Evolutionary conservation across 1,139 yeast genomes (phyloP).

Genomic region (Pichia sp.): DNA sequence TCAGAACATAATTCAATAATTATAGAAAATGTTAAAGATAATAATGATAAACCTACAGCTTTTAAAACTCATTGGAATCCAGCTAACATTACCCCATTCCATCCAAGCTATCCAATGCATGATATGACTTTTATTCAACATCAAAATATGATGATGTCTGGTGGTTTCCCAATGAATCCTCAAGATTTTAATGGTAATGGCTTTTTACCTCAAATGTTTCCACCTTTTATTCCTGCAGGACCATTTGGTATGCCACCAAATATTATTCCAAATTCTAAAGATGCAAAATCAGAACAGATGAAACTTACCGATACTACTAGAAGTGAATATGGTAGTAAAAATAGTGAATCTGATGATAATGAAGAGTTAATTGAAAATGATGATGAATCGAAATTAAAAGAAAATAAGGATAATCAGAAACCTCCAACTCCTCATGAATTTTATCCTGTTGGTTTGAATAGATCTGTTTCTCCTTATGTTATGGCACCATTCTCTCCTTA

Average conservation of each 20-base stretch:
- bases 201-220: conserved; percentile 20
- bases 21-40: conserved; percentile 5
- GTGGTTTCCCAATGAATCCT: conserved; percentile 21
- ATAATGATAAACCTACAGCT: conserved; percentile 1
- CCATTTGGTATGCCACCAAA: conserved; percentile 2
- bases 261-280: not conserved
- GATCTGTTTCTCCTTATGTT: conserved; percentile 35
- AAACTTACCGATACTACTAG: conserved; percentile 12
- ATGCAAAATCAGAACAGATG: conserved; percentile 7
- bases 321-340: conserved; percentile 12
- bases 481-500: conserved; percentile 32
- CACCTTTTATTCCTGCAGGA: conserved; percentile 9
- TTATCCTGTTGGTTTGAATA: conserved; percentile 21
- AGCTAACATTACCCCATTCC: conserved; percentile 53
- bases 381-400: not conserved
- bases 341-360: not conserved
- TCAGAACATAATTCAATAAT: conserved; percentile 31
- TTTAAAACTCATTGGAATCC: conserved; percentile 57
- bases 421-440: conserved; percentile 4
- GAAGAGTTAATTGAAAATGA: not conserved
- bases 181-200: conserved; percentile 10
- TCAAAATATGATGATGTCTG: conserved; percentile 21
- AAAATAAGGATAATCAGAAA: not conserved
- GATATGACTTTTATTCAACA: conserved; percentile 17
- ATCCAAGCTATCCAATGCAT: conserved; percentile 33